phyloP scores from a whole-genome alignment of 768 basidiomycete genomes.

The Royoungia palumana region DNA sequence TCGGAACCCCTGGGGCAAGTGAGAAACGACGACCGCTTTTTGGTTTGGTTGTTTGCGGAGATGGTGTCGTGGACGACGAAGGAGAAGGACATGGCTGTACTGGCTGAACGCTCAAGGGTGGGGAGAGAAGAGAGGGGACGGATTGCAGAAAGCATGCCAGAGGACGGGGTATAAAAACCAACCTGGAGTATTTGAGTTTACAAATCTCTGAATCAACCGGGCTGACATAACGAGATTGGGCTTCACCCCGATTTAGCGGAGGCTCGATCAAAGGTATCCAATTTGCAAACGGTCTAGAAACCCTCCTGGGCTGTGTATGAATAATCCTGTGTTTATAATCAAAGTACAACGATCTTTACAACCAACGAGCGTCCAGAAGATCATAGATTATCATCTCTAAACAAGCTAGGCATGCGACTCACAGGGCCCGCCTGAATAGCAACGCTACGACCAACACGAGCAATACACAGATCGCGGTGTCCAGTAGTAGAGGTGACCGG shows the following conservation, averaged over 20 bases:
- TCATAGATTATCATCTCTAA: constrained; percentile 21
- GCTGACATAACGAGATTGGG: constrained; percentile 26
- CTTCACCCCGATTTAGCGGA: constrained; percentile 13
- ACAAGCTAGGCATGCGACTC: constrained; percentile 20
- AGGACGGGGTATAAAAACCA: constrained; percentile 19
- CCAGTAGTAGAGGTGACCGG: constrained; percentile 61
- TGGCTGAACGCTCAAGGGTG: too few species aligned
- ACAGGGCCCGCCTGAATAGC: constrained; percentile 57
- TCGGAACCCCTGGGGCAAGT: constrained; percentile 25
- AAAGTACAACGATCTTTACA: constrained; percentile 20
- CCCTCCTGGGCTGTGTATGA: constrained; percentile 14
- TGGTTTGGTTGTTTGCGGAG: constrained; percentile 1
- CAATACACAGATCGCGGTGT: constrained; percentile 70
- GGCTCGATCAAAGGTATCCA: constrained; percentile 21
- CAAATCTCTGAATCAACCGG: constrained; percentile 21
- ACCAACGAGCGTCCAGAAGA: constrained; percentile 9
- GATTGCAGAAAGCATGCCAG: constrained; percentile 2
- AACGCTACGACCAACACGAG: constrained; percentile 66
- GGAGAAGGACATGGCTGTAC: constrained; percentile 15
- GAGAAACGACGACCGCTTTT: constrained; percentile 21
- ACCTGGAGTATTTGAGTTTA: constrained; percentile 13
- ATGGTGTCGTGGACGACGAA: constrained; percentile 13
- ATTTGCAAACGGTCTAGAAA: constrained; percentile 24
- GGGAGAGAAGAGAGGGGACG: not conserved
- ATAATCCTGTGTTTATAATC: not conserved